phyloP scores from a whole-genome alignment of 345 rosid genomes.

The Hibiscus trionum region DNA sequence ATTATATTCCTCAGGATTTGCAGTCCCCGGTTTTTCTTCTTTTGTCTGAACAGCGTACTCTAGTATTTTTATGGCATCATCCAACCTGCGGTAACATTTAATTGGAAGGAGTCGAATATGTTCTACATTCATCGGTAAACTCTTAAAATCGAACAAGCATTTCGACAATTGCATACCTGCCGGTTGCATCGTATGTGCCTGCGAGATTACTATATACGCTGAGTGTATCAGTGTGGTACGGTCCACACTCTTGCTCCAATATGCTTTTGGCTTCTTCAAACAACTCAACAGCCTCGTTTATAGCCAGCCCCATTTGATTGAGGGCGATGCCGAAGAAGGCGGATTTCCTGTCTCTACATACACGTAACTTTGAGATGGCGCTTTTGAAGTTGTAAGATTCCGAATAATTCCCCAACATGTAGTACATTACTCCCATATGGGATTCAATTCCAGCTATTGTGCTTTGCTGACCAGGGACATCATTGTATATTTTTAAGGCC shows the following conservation, averaged over 20 bases:
- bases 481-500: constrained; percentile 52
- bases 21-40: constrained; percentile 85
- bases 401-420: too few species aligned
- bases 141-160: neutral
- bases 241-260: constrained; percentile 73
- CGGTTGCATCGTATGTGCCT: constrained; percentile 86
- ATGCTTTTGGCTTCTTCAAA: constrained; percentile 76
- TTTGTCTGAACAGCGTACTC: constrained; percentile 63
- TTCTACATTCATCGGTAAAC: neutral
- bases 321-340: constrained; percentile 57
- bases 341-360: constrained; percentile 27
- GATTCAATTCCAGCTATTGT: constrained; percentile 48
- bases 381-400: neutral
- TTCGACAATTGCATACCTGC: constrained; percentile 41
- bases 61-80: constrained; percentile 65
- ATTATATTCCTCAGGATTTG: constrained; percentile 7
- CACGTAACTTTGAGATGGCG: constrained; percentile 58
- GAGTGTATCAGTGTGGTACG: constrained; percentile 76
- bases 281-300: constrained; percentile 69
- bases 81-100: constrained; percentile 45
- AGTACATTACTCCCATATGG: too few species aligned
- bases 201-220: constrained; percentile 89
- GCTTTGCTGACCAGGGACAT: constrained; percentile 67
- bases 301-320: constrained; percentile 88
- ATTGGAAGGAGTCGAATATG: neutral